Evolutionary conservation across 108 stramenopile species (phyloP).

Genomic region (Conticribra weissflogii): DNA sequence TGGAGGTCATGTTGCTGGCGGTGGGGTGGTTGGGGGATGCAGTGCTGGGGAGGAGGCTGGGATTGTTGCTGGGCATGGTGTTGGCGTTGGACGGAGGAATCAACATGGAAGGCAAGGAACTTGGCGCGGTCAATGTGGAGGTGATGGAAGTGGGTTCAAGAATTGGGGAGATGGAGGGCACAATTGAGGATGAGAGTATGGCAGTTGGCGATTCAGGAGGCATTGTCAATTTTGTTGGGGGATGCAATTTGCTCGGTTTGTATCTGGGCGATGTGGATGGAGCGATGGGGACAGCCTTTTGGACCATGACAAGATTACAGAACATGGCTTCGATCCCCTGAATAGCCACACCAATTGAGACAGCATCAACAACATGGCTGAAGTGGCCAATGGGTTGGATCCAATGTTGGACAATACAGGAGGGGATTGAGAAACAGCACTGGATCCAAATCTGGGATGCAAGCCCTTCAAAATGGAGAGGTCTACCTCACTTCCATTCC

Average conservation of each 20-base stretch:
- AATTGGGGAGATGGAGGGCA: conserved; percentile 4
- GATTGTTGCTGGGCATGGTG: no score
- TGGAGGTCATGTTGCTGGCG: no score
- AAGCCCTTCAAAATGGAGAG: conserved; percentile 1
- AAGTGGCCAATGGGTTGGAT: background rate
- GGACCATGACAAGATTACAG: background rate
- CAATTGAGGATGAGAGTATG: background rate
- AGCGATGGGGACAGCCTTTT: background rate
- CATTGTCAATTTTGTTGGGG: background rate
- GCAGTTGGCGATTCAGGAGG: background rate
- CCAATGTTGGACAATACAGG: background rate
- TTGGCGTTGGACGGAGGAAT: background rate
- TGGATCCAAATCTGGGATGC: conserved; percentile 14
- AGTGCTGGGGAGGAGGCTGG: no score
- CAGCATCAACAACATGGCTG: background rate
- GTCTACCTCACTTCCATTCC: conserved; percentile 4
- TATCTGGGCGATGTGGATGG: conserved; percentile 1
- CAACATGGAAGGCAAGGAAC: conserved; percentile 11
- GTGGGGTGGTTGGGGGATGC: no score
- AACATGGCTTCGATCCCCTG: background rate
- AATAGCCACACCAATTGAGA: background rate
- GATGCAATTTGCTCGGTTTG: background rate
- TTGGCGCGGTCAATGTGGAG: background rate
- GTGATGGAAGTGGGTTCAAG: conserved; percentile 10
- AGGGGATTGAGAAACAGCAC: background rate